Evolutionary conservation across 192 early-diverging fungal species (phyloP).

Genomic region (Umbelopsis vinacea): DNA sequence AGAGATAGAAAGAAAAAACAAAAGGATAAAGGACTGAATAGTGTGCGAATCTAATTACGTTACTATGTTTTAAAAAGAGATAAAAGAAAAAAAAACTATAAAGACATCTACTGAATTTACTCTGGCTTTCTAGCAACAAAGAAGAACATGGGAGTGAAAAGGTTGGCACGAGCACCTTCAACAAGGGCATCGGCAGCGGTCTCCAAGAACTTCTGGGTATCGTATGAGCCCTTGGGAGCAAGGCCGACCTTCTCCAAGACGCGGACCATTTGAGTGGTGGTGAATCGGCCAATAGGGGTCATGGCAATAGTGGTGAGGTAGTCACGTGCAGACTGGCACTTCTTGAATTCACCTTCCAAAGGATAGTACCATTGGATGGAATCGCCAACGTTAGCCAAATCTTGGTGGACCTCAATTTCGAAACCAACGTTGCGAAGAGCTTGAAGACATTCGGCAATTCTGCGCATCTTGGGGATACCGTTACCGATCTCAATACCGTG

Average conservation of each 20-base stretch:
- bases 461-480: conserved; percentile 87
- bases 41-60: conserved; percentile 4
- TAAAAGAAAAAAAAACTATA: neutral
- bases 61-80: neutral
- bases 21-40: neutral
- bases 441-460: conserved; percentile 70
- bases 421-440: conserved; percentile 89
- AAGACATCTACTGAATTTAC: conserved; percentile 4
- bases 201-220: conserved; percentile 82
- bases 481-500: conserved; percentile 90
- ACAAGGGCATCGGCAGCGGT: conserved; percentile 84
- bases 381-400: conserved; percentile 71
- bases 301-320: conserved; percentile 49
- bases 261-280: conserved; percentile 79
- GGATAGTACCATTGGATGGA: conserved; percentile 84
- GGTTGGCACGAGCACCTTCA: conserved; percentile 72
- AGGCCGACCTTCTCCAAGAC: conserved; percentile 82
- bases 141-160: conserved; percentile 97
- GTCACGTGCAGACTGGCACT: conserved; percentile 56
- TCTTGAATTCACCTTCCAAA: conserved; percentile 64
- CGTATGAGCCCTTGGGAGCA: conserved; percentile 83
- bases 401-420: conserved; percentile 70
- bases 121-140: conserved; percentile 75
- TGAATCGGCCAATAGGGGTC: conserved; percentile 65
- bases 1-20: neutral